A percentile compares a stretch with the other conserved stretches of the same genome.
Conservation (phyloP, 2,329 filamentous ascomycete species). For the Sarocladium oryzae region DNA sequence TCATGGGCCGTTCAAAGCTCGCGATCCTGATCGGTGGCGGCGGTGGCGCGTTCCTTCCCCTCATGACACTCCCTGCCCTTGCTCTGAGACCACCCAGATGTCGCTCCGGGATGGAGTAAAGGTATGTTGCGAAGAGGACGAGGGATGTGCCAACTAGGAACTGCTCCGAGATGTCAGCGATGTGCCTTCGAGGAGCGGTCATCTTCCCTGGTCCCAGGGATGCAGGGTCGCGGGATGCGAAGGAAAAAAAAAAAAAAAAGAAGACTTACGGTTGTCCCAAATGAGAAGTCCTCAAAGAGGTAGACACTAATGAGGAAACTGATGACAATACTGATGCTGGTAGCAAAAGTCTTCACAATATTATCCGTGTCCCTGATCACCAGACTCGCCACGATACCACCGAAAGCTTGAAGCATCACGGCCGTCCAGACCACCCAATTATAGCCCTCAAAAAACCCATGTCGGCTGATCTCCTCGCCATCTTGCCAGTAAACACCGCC, state of each 20-base stretch:
- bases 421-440: slow-evolving; percentile 87
- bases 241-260: no score
- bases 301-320: slow-evolving; percentile 80
- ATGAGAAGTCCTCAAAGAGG: slow-evolving; percentile 69
- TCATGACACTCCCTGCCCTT: no score
- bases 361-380: slow-evolving; percentile 47
- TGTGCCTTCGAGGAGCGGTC: no score
- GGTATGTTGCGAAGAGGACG: slow-evolving; percentile 75
- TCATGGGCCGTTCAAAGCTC: slow-evolving; percentile 68
- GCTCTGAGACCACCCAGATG: no score
- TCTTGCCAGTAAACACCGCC: slow-evolving; percentile 84
- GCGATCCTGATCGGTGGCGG: slow-evolving; percentile 64
- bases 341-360: slow-evolving; percentile 90
- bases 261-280: slow-evolving; percentile 62
- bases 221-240: no score
- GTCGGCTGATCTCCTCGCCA: slow-evolving; percentile 71
- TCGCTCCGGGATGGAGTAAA: slow-evolving; percentile 68
- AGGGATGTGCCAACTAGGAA: slow-evolving; percentile 74
- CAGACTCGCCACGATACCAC: slow-evolving; percentile 65
- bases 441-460: slow-evolving; percentile 92
- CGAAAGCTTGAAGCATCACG: slow-evolving; percentile 73
- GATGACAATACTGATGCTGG: slow-evolving; percentile 83
- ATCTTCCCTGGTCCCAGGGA: no score
- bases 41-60: slow-evolving; percentile 21
- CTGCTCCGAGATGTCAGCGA: slow-evolving; percentile 41